Evolutionary conservation across 2,329 filamentous ascomycete genomes (phyloP).

Genomic region (Clonostachys chloroleuca): DNA sequence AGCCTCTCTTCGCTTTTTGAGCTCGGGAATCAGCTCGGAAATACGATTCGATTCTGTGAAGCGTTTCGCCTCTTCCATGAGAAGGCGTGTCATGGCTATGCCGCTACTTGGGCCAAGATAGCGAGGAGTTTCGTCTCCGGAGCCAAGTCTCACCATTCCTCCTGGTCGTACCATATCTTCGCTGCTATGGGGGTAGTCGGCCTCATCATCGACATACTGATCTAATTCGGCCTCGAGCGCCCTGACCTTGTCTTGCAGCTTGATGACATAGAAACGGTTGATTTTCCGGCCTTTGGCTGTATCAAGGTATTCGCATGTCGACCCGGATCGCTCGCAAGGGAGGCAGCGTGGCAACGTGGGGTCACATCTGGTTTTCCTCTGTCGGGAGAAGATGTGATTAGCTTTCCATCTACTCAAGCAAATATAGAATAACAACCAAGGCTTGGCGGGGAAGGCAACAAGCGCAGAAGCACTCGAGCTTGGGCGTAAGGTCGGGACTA

Average conservation of each 20-base stretch:
- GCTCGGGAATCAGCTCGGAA: conserved; percentile 82
- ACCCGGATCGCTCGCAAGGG: conserved; percentile 88
- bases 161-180: conserved; percentile 86
- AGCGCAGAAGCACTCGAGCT: conserved; percentile 1
- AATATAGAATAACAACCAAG: not conserved
- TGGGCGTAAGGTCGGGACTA: conserved; percentile 15
- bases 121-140: conserved; percentile 79
- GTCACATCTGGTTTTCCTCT: conserved; percentile 97
- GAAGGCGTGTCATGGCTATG: conserved; percentile 87
- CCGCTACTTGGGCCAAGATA: conserved; percentile 93
- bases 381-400: conserved; percentile 1
- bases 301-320: conserved; percentile 93
- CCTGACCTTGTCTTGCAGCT: conserved; percentile 81
- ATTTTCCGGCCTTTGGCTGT: conserved; percentile 82
- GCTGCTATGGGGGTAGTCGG: conserved; percentile 62
- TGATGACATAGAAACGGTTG: conserved; percentile 87
- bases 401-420: not conserved
- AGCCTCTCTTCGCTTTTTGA: conserved; percentile 51
- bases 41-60: conserved; percentile 90
- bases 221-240: conserved; percentile 77
- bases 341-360: conserved; percentile 86
- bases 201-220: conserved; percentile 73
- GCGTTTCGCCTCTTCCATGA: conserved; percentile 95
- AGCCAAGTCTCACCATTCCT: conserved; percentile 78
- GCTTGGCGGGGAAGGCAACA: not conserved